Conservation (phyloP, 495 filamentous ascomycete species). For the Diplogelasinospora grovesii region DNA sequence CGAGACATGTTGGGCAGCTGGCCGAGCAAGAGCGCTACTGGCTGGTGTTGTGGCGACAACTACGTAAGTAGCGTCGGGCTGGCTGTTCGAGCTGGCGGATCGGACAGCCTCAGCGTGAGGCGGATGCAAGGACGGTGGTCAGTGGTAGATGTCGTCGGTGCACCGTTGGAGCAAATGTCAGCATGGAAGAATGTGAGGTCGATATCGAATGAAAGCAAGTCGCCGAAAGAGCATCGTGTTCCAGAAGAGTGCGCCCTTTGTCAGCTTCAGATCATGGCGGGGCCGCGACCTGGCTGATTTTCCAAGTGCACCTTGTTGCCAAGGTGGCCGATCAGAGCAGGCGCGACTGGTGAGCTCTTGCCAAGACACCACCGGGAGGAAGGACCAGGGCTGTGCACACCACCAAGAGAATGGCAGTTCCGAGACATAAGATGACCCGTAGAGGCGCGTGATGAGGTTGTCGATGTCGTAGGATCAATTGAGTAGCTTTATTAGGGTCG, state of each 20-base stretch:
- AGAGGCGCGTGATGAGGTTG: too few species aligned
- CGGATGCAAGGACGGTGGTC: not conserved
- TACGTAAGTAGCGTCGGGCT: too few species aligned
- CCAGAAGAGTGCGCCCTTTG: conserved; percentile 5
- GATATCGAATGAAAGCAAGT: conserved; percentile 9
- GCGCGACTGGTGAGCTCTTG: conserved; percentile 7
- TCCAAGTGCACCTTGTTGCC: conserved; percentile 3
- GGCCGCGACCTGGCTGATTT: conserved; percentile 13
- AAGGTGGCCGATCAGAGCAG: conserved; percentile 14
- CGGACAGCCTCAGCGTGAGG: too few species aligned
- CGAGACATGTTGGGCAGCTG: conserved; percentile 27
- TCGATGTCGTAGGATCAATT: too few species aligned
- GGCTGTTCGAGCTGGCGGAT: too few species aligned
- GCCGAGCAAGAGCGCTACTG: too few species aligned
- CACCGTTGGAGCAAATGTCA: not conserved
- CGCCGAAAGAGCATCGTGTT: conserved; percentile 20
- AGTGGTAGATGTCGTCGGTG: not conserved
- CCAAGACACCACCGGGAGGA: conserved; percentile 13
- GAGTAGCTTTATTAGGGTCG: too few species aligned
- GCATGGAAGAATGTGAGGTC: conserved; percentile 12
- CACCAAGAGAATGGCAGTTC: too few species aligned
- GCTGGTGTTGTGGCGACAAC: too few species aligned
- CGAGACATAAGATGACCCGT: too few species aligned
- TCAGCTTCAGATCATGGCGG: conserved; percentile 20
- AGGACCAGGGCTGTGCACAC: too few species aligned